phyloP scores from a whole-genome alignment of 1,139 yeast genomes.

The Nematodospora anomalae region DNA sequence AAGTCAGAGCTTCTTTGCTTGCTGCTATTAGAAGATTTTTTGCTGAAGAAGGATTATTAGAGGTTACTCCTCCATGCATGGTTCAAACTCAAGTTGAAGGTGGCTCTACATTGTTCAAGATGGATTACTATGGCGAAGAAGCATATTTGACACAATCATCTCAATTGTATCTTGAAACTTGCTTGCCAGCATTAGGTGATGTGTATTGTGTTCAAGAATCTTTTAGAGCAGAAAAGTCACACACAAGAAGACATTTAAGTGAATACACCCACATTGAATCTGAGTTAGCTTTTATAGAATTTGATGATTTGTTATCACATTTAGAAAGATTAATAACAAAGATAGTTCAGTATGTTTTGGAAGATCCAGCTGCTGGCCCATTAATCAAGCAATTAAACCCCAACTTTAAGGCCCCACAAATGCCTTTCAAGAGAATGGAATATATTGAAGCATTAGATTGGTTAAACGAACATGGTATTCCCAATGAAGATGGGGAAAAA shows the following conservation, averaged over 20 bases:
- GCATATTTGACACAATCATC: constrained; percentile 97
- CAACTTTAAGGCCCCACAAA: constrained; percentile 71
- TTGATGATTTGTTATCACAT: constrained; percentile 83
- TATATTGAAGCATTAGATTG: constrained; percentile 90
- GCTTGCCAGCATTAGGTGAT: constrained; percentile 94
- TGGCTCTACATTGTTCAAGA: constrained; percentile 90
- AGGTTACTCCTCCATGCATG: constrained; percentile 99
- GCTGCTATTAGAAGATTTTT: constrained; percentile 74
- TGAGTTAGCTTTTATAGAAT: constrained; percentile 82
- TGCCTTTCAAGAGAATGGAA: constrained; percentile 89
- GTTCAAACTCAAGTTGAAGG: constrained; percentile 99
- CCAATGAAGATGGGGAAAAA: constrained; percentile 89
- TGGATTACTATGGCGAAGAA: constrained; percentile 95
- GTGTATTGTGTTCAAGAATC: constrained; percentile 98
- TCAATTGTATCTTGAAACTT: constrained; percentile 94
- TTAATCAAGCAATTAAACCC: constrained; percentile 92
- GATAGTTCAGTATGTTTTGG: constrained; percentile 71
- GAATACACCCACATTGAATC: constrained; percentile 98
- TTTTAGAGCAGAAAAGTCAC: constrained; percentile 98
- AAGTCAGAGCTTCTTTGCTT: constrained; percentile 83
- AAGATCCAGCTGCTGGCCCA: constrained; percentile 91
- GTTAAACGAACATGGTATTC: constrained; percentile 93
- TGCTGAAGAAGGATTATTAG: constrained; percentile 72
- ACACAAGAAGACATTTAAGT: constrained; percentile 95
- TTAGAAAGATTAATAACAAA: constrained; percentile 76